Base-by-base conservation (phyloP, 208 protist species). In the Angomonas deanei region DNA sequence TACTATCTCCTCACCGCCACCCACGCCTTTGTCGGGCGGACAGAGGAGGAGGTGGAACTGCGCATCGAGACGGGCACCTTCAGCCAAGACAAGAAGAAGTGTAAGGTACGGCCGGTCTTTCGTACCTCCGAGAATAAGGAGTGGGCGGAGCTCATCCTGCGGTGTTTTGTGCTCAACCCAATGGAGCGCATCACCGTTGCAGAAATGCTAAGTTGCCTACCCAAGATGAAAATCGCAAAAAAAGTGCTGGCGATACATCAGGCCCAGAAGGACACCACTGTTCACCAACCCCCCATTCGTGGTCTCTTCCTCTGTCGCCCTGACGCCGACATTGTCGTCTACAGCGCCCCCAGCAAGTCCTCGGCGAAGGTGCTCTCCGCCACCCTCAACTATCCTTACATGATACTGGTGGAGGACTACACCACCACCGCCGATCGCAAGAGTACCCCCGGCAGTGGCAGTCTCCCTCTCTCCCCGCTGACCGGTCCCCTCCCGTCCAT, bases 401-500 rank as follows among this genome's bases (percentile, higher is more conserved):
- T 53, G 47, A 26, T 53, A 26, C 47, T 53, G 28, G 30, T 49
- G 8, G 56, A 47, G 28, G 56, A 61, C 28, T 21, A 61, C n/a
- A n/a, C n/a, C n/a, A n/a, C n/a, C n/a, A n/a, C n/a, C n/a, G n/a
- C n/a, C n/a, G n/a, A n/a, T n/a, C n/a, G n/a, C n/a, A n/a, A n/a
- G n/a, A n/a, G n/a, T n/a, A n/a, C n/a, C n/a, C n/a, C n/a, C n/a
- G n/a, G n/a, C n/a, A n/a, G n/a, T n/a, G n/a, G n/a, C n/a, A n/a
- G n/a, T n/a, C n/a, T n/a, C n/a, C n/a, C n/a, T n/a, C n/a, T n/a
- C n/a, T n/a, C n/a, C n/a, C n/a, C n/a, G n/a, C n/a, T n/a, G n/a
- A n/a, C n/a, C n/a, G n/a, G n/a, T n/a, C 47, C 47, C 11, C n/a
- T 24, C 10, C 47, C 47, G 8, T 17, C 21, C n/a, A 24, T 42